Base-by-base conservation (phyloP, 1,284 basidiomycete species). In the Fomitopsis schrenkii region DNA sequence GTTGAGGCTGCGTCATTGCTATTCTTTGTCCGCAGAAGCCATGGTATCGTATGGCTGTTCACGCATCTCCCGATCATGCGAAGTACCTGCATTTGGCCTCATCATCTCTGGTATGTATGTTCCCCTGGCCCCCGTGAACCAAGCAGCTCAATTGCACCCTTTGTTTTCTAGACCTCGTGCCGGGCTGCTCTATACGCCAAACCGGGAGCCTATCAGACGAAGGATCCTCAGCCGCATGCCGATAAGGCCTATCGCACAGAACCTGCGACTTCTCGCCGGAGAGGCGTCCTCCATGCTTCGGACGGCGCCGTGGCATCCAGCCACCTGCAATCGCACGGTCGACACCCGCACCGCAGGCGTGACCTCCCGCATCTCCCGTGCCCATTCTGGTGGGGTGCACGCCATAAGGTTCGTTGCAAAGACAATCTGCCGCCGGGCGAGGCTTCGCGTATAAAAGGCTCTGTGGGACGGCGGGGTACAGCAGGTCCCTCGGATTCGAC, bases 401-500 rank as follows among this genome's bases (percentile, higher is more conserved):
- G 35, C 30, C 48, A 50, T 50, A 50, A 30, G 48, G 30, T 35
- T 9, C 14, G 26, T 22, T 50, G n/a, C 48, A 30, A 22, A 14
- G 48, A 17, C 10, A 15, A 53, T 53, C 30, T 53, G 50, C 35
- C 15, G 48, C 30, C 15, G 50, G 30, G 45, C 50, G 12, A 17
- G 9, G 14, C 15, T 33, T 14, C 26, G 30, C 9, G 48, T 53
- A 53, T 53, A 53, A 53, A 53, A 19, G 35, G 50, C 35, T 6
- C 50, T 8, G 5, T 19, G 30, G 33, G 35, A 17, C 30, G n/a
- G 33, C 12, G 30, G 17, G 50, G 50, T 4, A n/a, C n/a, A 53
- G 30, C 50, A 53, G 50, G 50, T 53, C 35, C 50, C n/a, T 53
- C 50, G 50, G 50, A 35, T 33, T 53, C 50, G 50, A 53, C 50